These are phyloP conservation scores for Leucosporidium creatinivorum DNA, from an alignment of 768 basidiomycete genomes.

Conservation along the genomic window DNA sequence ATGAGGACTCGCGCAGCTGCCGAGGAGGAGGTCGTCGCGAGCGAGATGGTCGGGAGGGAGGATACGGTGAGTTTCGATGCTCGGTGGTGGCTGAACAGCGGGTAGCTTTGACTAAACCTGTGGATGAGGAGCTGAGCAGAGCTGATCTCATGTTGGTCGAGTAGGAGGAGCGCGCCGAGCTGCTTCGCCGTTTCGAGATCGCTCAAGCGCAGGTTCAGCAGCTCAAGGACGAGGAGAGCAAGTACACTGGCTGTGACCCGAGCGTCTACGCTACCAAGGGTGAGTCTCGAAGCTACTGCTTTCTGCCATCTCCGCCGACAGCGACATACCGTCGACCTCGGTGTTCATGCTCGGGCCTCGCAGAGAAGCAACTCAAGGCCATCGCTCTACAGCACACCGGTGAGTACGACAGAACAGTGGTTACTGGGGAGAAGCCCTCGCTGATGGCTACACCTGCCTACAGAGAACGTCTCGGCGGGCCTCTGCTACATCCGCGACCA, in stretches of 20 bases:
- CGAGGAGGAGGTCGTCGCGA: neutral
- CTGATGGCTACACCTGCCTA: too few species aligned
- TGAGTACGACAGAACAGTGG: too few species aligned
- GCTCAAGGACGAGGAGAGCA: neutral
- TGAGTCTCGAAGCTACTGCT: too few species aligned
- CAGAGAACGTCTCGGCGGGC: slow-evolving; percentile 1
- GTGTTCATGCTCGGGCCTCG: too few species aligned
- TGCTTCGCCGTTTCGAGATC: neutral
- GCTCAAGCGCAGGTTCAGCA: neutral
- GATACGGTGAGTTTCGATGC: neutral
- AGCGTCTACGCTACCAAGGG: neutral
- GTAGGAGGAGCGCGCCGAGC: neutral
- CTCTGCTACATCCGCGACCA: slow-evolving; percentile 2
- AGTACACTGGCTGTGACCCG: neutral
- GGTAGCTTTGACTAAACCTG: neutral
- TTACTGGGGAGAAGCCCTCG: too few species aligned
- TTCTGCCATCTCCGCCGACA: too few species aligned
- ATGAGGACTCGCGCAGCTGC: neutral
- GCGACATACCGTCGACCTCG: too few species aligned
- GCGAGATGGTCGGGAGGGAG: neutral
- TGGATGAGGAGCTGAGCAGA: too few species aligned
- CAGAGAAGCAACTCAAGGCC: neutral
- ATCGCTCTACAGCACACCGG: slow-evolving; percentile 1
- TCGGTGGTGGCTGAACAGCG: neutral
- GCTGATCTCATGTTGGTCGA: too few species aligned